These are phyloP conservation scores for Corchorus olitorius DNA, from an alignment of 345 rosid species.

Conservation along the genomic window DNA sequence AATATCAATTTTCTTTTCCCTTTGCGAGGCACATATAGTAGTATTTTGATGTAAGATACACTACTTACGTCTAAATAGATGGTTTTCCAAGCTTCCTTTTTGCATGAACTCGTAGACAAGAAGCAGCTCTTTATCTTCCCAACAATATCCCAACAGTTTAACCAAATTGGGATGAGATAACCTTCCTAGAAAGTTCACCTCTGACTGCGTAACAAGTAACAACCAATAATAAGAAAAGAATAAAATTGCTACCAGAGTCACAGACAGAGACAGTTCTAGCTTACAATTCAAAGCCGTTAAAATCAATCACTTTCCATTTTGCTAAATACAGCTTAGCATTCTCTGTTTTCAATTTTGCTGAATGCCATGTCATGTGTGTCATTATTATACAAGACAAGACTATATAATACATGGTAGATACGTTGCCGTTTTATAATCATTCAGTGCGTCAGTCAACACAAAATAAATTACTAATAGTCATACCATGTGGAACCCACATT, in stretches of 20 bases:
- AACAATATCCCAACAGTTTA: constrained; percentile 73
- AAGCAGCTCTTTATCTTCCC: constrained; percentile 70
- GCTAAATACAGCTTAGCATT: not conserved
- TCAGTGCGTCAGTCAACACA: constrained; percentile 7
- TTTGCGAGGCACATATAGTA: too few species aligned
- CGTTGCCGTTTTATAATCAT: not conserved
- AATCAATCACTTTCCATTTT: too few species aligned
- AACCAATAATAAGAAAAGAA: not conserved
- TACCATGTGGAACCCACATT: constrained; percentile 22
- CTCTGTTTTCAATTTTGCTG: too few species aligned
- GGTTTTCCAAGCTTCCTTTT: constrained; percentile 78
- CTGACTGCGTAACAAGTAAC: constrained; percentile 49
- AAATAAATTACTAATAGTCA: not conserved
- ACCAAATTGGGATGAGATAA: constrained; percentile 84
- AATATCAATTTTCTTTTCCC: not conserved
- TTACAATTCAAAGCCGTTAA: not conserved
- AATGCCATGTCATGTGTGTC: too few species aligned
- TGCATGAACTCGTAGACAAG: constrained; percentile 86
- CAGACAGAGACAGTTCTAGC: not conserved
- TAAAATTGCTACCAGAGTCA: not conserved
- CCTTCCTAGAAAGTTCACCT: constrained; percentile 79
- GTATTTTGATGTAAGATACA: not conserved
- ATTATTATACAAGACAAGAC: too few species aligned
- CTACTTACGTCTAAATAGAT: constrained; percentile 76
- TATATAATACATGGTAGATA: too few species aligned